phyloP scores from a whole-genome alignment of 768 basidiomycete genomes.

The Terana coerulea region DNA sequence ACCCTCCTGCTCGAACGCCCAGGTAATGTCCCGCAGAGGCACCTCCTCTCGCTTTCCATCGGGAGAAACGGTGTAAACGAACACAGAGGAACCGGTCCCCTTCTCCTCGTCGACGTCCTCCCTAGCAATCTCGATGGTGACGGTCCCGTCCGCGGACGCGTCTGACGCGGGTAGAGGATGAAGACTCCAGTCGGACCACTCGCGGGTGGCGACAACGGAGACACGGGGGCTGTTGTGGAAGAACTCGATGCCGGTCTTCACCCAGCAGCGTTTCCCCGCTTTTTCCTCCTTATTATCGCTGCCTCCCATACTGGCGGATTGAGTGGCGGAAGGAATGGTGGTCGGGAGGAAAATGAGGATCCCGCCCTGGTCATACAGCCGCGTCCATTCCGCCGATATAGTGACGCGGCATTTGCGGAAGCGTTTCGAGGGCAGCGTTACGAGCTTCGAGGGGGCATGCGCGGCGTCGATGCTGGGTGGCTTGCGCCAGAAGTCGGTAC shows the following conservation, averaged over 20 bases:
- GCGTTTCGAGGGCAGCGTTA: conserved; percentile 6
- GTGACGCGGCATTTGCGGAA: conserved; percentile 25
- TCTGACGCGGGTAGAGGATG: conserved; percentile 17
- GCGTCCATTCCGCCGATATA: conserved; percentile 23
- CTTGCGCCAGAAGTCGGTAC: conserved; percentile 30
- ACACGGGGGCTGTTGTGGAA: conserved; percentile 21
- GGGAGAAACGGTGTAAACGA: conserved; percentile 23
- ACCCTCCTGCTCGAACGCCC: conserved; percentile 21
- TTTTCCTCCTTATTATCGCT: no score
- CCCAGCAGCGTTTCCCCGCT: conserved; percentile 14
- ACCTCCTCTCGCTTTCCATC: conserved; percentile 16
- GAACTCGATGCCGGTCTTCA: conserved; percentile 29
- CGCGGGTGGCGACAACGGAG: conserved; percentile 22
- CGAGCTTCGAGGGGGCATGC: conserved; percentile 20
- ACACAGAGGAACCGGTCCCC: conserved; percentile 18
- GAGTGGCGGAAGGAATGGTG: background rate
- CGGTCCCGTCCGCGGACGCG: conserved; percentile 10
- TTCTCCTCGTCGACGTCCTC: conserved; percentile 11
- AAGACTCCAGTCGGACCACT: conserved; percentile 27
- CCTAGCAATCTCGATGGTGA: conserved; percentile 21
- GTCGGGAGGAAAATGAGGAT: conserved; percentile 19
- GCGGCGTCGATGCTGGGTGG: conserved; percentile 19
- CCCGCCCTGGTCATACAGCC: conserved; percentile 29
- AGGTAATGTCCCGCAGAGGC: conserved; percentile 24
- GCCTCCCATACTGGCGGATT: no score